Percentiles rank a stretch among this genome's conserved stretches.
These are phyloP conservation scores for Dichotomocladium elegans DNA, from an alignment of 371 early-diverging fungal genomes.

Conservation along the genomic window DNA sequence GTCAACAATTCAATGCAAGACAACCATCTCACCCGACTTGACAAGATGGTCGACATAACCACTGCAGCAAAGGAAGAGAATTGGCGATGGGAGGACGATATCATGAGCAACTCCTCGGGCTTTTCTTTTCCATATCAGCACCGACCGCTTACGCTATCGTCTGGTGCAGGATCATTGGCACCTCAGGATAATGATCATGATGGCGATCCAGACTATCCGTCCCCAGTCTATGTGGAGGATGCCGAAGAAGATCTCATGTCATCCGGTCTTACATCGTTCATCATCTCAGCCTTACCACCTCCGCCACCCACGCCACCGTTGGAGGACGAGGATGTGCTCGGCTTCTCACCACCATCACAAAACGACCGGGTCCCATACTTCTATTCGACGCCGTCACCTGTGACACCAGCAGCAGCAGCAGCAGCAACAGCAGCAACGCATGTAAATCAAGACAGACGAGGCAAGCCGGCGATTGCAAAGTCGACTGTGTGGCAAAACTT, in stretches of 20 bases:
- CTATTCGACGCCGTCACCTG: neutral
- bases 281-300: constrained; percentile 1
- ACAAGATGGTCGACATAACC: neutral
- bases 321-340: no score
- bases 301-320: no score
- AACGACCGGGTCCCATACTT: no score
- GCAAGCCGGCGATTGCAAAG: neutral
- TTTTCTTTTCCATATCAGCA: no score
- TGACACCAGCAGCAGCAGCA: neutral
- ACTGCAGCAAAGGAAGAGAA: neutral
- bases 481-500: neutral
- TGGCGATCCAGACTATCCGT: neutral
- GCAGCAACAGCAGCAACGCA: neutral
- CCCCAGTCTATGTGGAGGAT: neutral
- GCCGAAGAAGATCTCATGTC: neutral
- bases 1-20: constrained; percentile 27
- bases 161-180: neutral
- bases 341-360: neutral
- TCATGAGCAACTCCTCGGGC: constrained; percentile 6
- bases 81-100: constrained; percentile 19
- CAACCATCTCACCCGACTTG: constrained; percentile 4
- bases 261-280: constrained; percentile 2
- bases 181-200: neutral
- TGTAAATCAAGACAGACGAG: neutral
- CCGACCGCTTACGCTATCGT: no score